Evolutionary conservation across 108 stramenopile species (phyloP), one percentile per base, ranked within the genome.

Genomic region (Cyclotella baltica): DNA sequence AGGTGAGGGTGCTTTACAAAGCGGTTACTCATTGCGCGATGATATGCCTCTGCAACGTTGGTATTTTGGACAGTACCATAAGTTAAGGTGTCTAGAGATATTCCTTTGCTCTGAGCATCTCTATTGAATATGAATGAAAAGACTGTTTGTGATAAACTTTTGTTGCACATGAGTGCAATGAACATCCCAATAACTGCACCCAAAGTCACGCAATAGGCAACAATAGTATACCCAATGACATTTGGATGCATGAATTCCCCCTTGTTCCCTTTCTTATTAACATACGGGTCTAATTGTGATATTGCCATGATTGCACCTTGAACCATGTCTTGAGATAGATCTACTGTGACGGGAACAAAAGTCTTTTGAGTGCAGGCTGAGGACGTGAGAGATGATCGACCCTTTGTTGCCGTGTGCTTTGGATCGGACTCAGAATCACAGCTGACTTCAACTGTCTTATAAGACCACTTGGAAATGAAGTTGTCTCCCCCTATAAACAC

Each of bases 401-500:
- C 31, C 18, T 82, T 78, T 6, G 63, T 29, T 27, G 81, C 18
- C 22, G 79, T 36, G 48, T 64, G 71, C 55, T 69, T 78, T 71
- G 83, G 59, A 48, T 83, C 80, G 4, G 63, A 29, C n/a, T 57
- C 38, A 43, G 43, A 67, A 25, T 74, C 38, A 33, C 81, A 82
- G 43, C 68, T 75, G 38, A 78, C 83, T 78, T 35, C 70, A 37
- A 63, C 70, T 57, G 77, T 85, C 77, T 93, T 72, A 70, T 92
- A 88, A 28, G 86, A 93, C 94, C 88, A 97, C 74, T 85, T 94
- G 22, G 85, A 87, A 59, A 93, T 92, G 38, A 93, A 79, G 77
- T 96, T 96, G 62, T 96, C 97, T 0, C 97, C 97, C 3, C 93
- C 94, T 50, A 98, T 95, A 79, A 98, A 96, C 0, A 98, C 88